Evolutionary conservation across 169 alveolate species (phyloP).

Genomic region (Cystoisospora suis): DNA sequence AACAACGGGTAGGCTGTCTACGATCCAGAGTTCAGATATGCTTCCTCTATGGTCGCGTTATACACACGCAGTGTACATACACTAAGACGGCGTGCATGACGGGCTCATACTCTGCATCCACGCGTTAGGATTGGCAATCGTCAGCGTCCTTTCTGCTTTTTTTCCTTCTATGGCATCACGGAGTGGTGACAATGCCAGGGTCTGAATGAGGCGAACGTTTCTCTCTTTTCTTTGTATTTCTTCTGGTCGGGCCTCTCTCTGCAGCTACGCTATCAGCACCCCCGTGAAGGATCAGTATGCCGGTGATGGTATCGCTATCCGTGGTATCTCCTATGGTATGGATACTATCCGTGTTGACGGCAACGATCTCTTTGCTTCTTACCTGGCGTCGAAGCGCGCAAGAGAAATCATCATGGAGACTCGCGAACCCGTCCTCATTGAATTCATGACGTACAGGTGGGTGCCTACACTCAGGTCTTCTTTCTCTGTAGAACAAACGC

Average conservation of each 20-base stretch:
- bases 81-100: too few relatives aligned
- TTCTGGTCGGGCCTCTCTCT: not conserved
- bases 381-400: constrained; percentile 88
- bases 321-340: constrained; percentile 94
- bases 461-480: not conserved
- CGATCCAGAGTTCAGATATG: not conserved
- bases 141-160: too few relatives aligned
- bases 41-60: not conserved
- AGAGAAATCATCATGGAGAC: constrained; percentile 85
- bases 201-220: not conserved
- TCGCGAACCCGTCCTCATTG: constrained; percentile 88
- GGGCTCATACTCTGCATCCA: too few relatives aligned
- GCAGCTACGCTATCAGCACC: constrained; percentile 73
- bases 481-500: not conserved
- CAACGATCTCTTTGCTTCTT: constrained; percentile 91
- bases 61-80: not conserved
- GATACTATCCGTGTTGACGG: constrained; percentile 82
- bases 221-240: not conserved
- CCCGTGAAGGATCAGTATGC: constrained; percentile 93
- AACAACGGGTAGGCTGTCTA: constrained; percentile 78
- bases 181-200: too few relatives aligned
- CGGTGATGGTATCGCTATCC: constrained; percentile 95
- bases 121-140: too few relatives aligned
- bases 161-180: too few relatives aligned
- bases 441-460: constrained; percentile 90